These are phyloP conservation scores for Penicillium pancosmium DNA, from an alignment of 495 filamentous ascomycete species.

Conservation along the genomic window DNA sequence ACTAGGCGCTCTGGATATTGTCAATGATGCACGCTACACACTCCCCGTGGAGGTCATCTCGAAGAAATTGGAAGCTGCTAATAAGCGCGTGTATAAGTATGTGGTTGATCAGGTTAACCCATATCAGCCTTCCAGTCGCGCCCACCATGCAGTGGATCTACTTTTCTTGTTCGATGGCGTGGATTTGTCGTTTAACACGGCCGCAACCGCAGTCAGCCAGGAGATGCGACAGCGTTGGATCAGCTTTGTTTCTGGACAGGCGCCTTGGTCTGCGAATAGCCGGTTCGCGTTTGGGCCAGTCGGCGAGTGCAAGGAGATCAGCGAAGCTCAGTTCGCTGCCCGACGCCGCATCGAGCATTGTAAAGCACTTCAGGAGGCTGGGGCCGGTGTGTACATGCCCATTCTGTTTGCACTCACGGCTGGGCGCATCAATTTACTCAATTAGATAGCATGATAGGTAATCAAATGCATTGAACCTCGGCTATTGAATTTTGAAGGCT, in stretches of 20 bases:
- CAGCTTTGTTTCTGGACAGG: slow-evolving; percentile 32
- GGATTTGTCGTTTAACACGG: slow-evolving; percentile 36
- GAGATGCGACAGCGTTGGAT: slow-evolving; percentile 43
- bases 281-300: slow-evolving; percentile 41
- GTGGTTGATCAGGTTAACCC: slow-evolving; percentile 47
- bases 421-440: slow-evolving; percentile 43
- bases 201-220: slow-evolving; percentile 32
- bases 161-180: slow-evolving; percentile 44
- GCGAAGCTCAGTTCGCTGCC: slow-evolving; percentile 33
- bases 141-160: slow-evolving; percentile 50
- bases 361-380: slow-evolving; percentile 32
- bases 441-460: slow-evolving; percentile 21
- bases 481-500: background rate
- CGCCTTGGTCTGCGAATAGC: slow-evolving; percentile 32
- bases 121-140: slow-evolving; percentile 44
- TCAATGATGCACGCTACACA: slow-evolving; percentile 39
- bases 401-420: slow-evolving; percentile 38
- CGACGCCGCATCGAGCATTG: slow-evolving; percentile 34
- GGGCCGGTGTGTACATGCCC: slow-evolving; percentile 34
- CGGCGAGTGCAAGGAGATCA: slow-evolving; percentile 39
- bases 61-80: slow-evolving; percentile 30
- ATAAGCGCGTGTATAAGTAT: slow-evolving; percentile 42
- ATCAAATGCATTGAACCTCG: background rate
- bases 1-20: slow-evolving; percentile 39
- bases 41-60: slow-evolving; percentile 40